Evolutionary conservation across 2,329 filamentous ascomycete genomes (phyloP), one percentile per base, ranked within the genome.

Genomic region (Venturia asperata): DNA sequence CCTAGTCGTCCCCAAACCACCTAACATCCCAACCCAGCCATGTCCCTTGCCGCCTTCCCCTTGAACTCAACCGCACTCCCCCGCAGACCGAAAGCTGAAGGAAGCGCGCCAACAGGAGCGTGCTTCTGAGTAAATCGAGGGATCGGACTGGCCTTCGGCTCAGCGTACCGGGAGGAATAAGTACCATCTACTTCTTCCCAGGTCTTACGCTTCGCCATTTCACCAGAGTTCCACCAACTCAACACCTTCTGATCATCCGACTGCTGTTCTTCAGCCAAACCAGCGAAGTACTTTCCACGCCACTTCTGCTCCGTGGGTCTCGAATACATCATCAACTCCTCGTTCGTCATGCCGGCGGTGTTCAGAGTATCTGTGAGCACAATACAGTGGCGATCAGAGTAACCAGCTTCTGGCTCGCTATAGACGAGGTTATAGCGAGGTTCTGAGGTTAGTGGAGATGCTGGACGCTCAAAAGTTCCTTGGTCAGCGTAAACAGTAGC

Each of bases 291-390:
- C 9, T 10, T 34, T 19, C 52, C 52, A 10, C 30, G 27, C 52
- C 47, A 52, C 11, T 58, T 39, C 52, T 58, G 52, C 52, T 58
- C 52, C 0, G 52, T 58, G 17, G 52, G 52, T 9, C 52, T 58
- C 27, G 52, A 58, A 30, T 58, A 58, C 52, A 58, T 58, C 30
- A 58, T 58, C 52, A 58, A 58, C 37, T 58, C 52, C 30, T 58
- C 52, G 52, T 58, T 58, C 19, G 52, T 37, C 52, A 58, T 58
- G 15, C 27, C 30, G 15, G 52, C 52, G 19, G 52, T 52, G 5
- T 52, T 58, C 52, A 37, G 30, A 37, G 19, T 2, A 15, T 58
- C 30, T 34, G 30, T 37, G 27, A 58, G 52, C 27, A 58, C 30
- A 13, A 34, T 5, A 58, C 52, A 58, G 11, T 61, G 60, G 24